Conservation (phyloP, 2,329 filamentous ascomycete genomes). For the Pyricularia sp. region DNA sequence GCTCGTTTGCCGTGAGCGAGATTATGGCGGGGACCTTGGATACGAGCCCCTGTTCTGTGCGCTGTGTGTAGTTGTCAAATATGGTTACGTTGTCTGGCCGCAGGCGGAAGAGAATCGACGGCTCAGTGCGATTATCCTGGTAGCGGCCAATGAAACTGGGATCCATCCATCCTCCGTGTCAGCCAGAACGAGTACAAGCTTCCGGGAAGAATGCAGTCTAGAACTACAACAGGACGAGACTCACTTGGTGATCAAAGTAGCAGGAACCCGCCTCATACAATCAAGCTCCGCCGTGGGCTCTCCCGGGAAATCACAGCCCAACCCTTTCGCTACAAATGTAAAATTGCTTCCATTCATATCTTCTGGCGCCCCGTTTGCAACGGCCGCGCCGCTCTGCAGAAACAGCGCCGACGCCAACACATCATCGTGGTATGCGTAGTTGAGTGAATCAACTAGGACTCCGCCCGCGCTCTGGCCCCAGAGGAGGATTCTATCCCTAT, state of each 20-base stretch:
- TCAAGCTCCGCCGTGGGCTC: constrained; percentile 17
- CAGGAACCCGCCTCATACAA: constrained; percentile 22
- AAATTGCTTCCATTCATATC: constrained; percentile 19
- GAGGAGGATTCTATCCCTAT: constrained; percentile 26
- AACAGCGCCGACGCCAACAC: constrained; percentile 29
- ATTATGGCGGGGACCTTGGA: constrained; percentile 18
- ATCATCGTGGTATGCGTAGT: constrained; percentile 30
- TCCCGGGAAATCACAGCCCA: constrained; percentile 19
- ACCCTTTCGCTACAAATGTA: constrained; percentile 18
- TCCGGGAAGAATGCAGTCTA: not conserved
- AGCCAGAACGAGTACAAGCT: not conserved
- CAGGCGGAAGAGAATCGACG: constrained; percentile 14
- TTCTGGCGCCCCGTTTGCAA: constrained; percentile 14
- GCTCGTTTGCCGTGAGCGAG: constrained; percentile 20
- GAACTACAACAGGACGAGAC: not conserved
- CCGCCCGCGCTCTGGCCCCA: constrained; percentile 34
- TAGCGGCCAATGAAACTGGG: constrained; percentile 17
- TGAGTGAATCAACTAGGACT: constrained; percentile 25
- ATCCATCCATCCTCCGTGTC: not conserved
- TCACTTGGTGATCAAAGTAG: constrained; percentile 15
- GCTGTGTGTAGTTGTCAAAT: constrained; percentile 1
- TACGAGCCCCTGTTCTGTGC: constrained; percentile 12
- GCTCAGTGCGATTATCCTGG: constrained; percentile 12
- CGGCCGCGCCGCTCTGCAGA: constrained; percentile 26
- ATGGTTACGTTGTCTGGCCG: constrained; percentile 12